Evolutionary conservation across 441 rosid species (phyloP), one percentile per base, ranked within the genome.

Genomic region (Syzygium malaccense): DNA sequence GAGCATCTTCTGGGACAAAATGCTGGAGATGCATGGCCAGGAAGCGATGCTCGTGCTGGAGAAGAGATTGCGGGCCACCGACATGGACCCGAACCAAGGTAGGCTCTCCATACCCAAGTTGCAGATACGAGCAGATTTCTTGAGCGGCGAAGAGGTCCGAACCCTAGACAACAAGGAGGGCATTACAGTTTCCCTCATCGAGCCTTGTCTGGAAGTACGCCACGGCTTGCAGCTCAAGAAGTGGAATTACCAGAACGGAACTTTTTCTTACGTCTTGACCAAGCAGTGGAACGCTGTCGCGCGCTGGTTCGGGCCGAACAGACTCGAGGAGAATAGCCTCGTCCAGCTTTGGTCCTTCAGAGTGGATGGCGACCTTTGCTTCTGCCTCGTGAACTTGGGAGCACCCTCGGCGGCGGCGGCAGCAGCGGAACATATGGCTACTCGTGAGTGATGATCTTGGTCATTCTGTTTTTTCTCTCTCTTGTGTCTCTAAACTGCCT

Each of bases 251-350:
- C 7, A 55, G 8, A 18, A 18, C 23, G 23, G 23, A 55, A 2
- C 8, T 0, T 55, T 19, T 55, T 55, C 57, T 55, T 55, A 55
- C 19, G 25, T 55, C 10, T 19, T 55, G 57, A 55, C 25, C 3
- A 55, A 18, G 23, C 4, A 18, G 25, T 55, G 57, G 57, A 55
- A 55, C 2, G 8, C 57, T 55, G 57, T 55, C n/a, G 0, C n/a
- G 1, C n/a, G 12, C 0, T 0, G 6, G 0, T 0, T 10, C 4
- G 62, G 26, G 62, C 6, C 0, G n/a, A 57, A 57, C 6, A 0
- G 1, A 25, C 62, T 25, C n/a, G 1, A 0, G 0, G 0, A 0
- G n/a, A 0, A 0, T 57, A 0, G 0, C 62, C n/a, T 10, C 0
- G 14, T 57, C 28, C 62, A 57, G 62, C n/a, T 57, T 0, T 57